phyloP scores from a whole-genome alignment of 768 basidiomycete species.

The Aureoboletus auriporus region DNA sequence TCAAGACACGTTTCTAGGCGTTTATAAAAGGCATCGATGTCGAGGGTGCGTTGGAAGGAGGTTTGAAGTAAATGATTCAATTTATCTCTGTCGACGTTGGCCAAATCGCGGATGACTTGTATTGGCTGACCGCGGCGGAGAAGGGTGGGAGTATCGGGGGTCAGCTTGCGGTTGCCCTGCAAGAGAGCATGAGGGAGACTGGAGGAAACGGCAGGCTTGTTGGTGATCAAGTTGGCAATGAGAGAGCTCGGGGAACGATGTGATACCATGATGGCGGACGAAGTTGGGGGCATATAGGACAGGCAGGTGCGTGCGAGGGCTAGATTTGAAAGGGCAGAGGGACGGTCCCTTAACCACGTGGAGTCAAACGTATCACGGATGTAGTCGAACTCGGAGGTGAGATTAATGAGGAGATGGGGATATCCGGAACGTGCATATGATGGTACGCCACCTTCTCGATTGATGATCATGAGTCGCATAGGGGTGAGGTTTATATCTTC shows the following conservation, averaged over 20 bases:
- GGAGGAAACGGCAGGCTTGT: conserved; percentile 94
- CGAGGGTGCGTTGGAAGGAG: conserved; percentile 74
- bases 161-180: conserved; percentile 81
- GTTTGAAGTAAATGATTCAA: conserved; percentile 82
- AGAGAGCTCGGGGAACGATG: conserved; percentile 94
- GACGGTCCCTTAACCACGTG: conserved; percentile 73
- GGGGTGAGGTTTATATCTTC: conserved; percentile 83
- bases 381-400: conserved; percentile 79
- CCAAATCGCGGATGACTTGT: conserved; percentile 65
- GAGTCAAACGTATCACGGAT: conserved; percentile 82
- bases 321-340: conserved; percentile 84
- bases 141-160: conserved; percentile 88
- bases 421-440: conserved; percentile 94
- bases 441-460: conserved; percentile 92
- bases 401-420: conserved; percentile 94
- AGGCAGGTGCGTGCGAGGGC: conserved; percentile 83
- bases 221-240: conserved; percentile 96
- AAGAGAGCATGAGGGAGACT: conserved; percentile 92
- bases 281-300: conserved; percentile 86
- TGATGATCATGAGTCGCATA: conserved; percentile 95
- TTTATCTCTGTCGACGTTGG: conserved; percentile 71
- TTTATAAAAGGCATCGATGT: conserved; percentile 70
- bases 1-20: conserved; percentile 78
- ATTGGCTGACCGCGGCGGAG: conserved; percentile 87
- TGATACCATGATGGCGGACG: conserved; percentile 95